Evolutionary conservation across 768 basidiomycete species (phyloP).

Genomic region (Boletus vermiculosoides): DNA sequence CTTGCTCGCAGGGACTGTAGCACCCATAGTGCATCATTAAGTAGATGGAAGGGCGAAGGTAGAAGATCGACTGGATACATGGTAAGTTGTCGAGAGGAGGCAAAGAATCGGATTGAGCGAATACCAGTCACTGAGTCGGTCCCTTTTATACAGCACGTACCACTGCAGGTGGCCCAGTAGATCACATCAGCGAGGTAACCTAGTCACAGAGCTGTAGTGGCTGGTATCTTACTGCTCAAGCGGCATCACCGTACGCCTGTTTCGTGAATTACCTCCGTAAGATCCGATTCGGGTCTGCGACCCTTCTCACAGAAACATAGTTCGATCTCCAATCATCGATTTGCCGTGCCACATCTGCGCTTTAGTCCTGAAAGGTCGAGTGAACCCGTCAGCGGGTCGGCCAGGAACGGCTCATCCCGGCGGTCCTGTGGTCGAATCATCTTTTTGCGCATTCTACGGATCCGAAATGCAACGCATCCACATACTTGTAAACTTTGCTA

Average conservation of each 20-base stretch:
- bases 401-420: conserved; percentile 25
- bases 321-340: conserved; percentile 22
- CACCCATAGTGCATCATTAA: conserved; percentile 46
- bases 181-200: conserved; percentile 35
- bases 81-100: conserved; percentile 7
- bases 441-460: conserved; percentile 8
- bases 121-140: background rate
- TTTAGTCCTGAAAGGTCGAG: conserved; percentile 15
- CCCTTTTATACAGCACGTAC: conserved; percentile 34
- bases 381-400: conserved; percentile 15
- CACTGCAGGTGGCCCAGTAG: conserved; percentile 29
- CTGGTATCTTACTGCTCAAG: conserved; percentile 26
- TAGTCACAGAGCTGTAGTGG: conserved; percentile 34
- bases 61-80: conserved; percentile 41
- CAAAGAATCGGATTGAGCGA: conserved; percentile 4
- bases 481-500: conserved; percentile 7
- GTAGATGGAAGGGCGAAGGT: conserved; percentile 52
- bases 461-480: conserved; percentile 6
- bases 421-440: conserved; percentile 15
- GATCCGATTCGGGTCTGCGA: conserved; percentile 22
- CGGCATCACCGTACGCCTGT: conserved; percentile 29
- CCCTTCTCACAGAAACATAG: conserved; percentile 16
- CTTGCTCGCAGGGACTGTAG: conserved; percentile 43
- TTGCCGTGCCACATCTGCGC: conserved; percentile 26
- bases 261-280: conserved; percentile 21